A percentile compares a stretch with the other conserved stretches of the same genome.
These are phyloP conservation scores for Corallochytrium limacisporum DNA, from an alignment of 78 protist species.

Conservation along the genomic window DNA sequence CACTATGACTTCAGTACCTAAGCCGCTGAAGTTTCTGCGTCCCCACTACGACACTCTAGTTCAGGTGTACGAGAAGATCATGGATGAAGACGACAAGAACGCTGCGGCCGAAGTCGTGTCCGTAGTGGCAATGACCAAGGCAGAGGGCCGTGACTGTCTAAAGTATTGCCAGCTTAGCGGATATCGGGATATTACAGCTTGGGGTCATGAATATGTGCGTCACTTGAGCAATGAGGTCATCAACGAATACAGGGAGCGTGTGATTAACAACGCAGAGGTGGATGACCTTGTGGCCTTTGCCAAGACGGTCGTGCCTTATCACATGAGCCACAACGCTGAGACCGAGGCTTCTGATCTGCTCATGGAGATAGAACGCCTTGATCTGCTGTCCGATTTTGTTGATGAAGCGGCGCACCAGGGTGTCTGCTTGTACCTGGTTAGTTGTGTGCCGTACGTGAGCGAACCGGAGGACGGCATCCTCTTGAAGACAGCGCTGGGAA, in stretches of 20 bases:
- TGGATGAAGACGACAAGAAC: slow-evolving; percentile 6
- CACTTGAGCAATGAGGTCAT: slow-evolving; percentile 61
- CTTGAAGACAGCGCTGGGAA: slow-evolving; percentile 19
- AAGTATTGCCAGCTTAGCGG: slow-evolving; percentile 58
- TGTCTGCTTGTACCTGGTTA: slow-evolving; percentile 64
- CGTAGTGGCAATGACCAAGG: slow-evolving; percentile 80
- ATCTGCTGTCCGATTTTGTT: slow-evolving; percentile 4
- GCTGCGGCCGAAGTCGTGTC: slow-evolving; percentile 73
- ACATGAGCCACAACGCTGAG: slow-evolving; percentile 76
- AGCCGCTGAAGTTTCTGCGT: slow-evolving; percentile 91
- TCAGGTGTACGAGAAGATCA: neutral
- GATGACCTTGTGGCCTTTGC: neutral
- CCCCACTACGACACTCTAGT: slow-evolving; percentile 56
- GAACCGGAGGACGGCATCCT: slow-evolving; percentile 64
- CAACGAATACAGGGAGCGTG: slow-evolving; percentile 40
- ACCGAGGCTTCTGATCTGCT: slow-evolving; percentile 90
- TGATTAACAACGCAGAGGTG: neutral
- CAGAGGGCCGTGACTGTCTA: slow-evolving; percentile 37
- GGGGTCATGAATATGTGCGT: slow-evolving; percentile 94
- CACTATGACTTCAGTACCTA: slow-evolving; percentile 92
- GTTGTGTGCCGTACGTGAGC: slow-evolving; percentile 57
- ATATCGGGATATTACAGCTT: slow-evolving; percentile 44
- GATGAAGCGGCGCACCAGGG: slow-evolving; percentile 58
- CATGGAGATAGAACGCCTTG: slow-evolving; percentile 48
- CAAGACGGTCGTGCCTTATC: slow-evolving; percentile 72